phyloP scores from a whole-genome alignment of 2,329 filamentous ascomycete species.

The Talaromyces sp. region DNA sequence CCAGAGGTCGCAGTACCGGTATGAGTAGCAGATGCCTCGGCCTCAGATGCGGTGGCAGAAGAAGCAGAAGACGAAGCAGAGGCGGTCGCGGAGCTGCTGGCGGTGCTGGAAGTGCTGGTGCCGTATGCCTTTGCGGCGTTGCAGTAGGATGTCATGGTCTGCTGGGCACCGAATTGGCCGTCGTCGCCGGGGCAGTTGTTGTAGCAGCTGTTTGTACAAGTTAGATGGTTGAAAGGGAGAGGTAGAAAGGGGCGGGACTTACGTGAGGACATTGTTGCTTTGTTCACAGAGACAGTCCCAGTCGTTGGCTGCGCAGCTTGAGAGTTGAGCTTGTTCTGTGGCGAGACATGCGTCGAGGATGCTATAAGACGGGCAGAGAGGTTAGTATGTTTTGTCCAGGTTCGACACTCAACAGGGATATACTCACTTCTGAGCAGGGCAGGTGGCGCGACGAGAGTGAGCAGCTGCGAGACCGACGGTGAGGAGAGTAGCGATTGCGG shows the following conservation, averaged over 20 bases:
- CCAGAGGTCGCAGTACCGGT: constrained; percentile 18
- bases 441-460: constrained; percentile 16
- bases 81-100: constrained; percentile 14
- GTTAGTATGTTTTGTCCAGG: background rate
- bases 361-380: constrained; percentile 25
- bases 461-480: constrained; percentile 22
- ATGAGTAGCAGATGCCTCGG: constrained; percentile 14
- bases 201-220: constrained; percentile 52
- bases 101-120: constrained; percentile 20
- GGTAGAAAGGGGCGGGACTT: constrained; percentile 8
- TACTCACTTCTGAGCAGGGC: constrained; percentile 25
- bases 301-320: constrained; percentile 49
- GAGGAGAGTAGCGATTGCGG: constrained; percentile 21
- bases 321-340: constrained; percentile 43
- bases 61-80: constrained; percentile 18
- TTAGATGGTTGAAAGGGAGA: constrained; percentile 19
- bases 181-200: constrained; percentile 60
- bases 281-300: constrained; percentile 60
- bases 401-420: background rate
- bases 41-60: constrained; percentile 24
- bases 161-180: constrained; percentile 33
- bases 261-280: constrained; percentile 55
- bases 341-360: constrained; percentile 53
- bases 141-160: constrained; percentile 41
- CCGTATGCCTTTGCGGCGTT: constrained; percentile 43